These are phyloP conservation scores for Colletotrichum lindemuthianum DNA, from an alignment of 2,329 filamentous ascomycete genomes.

Conservation along the genomic window DNA sequence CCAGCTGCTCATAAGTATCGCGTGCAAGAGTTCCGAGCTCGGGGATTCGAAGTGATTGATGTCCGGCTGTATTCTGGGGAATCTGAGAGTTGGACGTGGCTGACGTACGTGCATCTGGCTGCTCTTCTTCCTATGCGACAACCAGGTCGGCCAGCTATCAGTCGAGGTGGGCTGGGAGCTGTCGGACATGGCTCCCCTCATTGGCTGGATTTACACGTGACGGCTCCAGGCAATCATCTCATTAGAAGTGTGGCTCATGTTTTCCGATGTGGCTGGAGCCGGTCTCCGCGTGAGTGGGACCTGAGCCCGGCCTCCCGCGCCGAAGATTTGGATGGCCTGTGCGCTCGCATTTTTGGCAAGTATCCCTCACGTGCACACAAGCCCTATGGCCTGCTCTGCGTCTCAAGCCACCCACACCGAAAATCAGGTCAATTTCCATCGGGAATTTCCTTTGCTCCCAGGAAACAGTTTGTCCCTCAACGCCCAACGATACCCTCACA, in stretches of 20 bases:
- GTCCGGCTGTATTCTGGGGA: conserved; percentile 2
- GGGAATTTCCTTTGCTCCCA: background rate
- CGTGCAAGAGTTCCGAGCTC: background rate
- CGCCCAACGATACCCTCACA: conserved; percentile 42
- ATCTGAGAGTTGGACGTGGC: conserved; percentile 4
- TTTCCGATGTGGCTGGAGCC: background rate
- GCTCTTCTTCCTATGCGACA: background rate
- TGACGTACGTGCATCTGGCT: conserved; percentile 27
- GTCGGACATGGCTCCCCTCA: background rate
- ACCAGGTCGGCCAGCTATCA: conserved; percentile 11
- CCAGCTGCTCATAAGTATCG: conserved; percentile 3
- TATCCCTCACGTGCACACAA: conserved; percentile 8
- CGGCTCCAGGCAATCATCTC: background rate
- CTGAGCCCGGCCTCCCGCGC: background rate
- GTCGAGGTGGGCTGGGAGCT: conserved; percentile 30
- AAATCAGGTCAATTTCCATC: conserved; percentile 7
- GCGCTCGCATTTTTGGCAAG: too few species aligned
- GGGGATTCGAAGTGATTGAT: background rate
- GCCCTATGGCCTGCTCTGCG: conserved; percentile 8
- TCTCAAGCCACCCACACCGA: background rate
- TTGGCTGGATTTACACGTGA: conserved; percentile 23
- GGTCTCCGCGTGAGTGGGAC: background rate
- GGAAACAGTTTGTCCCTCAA: conserved; percentile 41
- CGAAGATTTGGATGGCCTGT: background rate
- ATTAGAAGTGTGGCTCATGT: conserved; percentile 3